A percentile compares a stretch with the other conserved stretches of the same genome.
phyloP scores from a whole-genome alignment of 208 protist genomes.

The Trichomonas tenax region DNA sequence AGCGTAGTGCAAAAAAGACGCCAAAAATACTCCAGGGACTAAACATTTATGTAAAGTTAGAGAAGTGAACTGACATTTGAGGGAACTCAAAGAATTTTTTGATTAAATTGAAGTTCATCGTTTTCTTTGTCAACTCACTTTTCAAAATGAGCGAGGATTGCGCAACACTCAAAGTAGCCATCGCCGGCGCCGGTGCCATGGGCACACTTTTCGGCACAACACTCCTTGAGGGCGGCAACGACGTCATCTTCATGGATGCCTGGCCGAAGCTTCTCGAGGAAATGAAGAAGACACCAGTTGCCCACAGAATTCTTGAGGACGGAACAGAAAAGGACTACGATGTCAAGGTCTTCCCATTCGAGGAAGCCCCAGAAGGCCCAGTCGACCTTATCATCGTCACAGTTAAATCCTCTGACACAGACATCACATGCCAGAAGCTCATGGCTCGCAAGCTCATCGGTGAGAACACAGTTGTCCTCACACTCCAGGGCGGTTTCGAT shows the following conservation, averaged over 20 bases:
- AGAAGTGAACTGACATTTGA: too few species aligned
- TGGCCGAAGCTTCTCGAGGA: background rate
- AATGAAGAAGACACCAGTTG: background rate
- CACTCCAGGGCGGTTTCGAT: background rate
- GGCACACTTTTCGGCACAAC: background rate
- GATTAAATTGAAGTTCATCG: background rate
- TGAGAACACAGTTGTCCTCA: background rate
- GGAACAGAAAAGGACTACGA: background rate
- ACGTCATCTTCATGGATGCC: background rate
- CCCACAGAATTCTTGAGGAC: background rate
- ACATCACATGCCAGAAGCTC: background rate
- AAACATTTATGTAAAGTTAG: too few species aligned
- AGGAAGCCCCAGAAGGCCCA: background rate
- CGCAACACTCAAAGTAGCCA: background rate
- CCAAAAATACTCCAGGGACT: too few species aligned
- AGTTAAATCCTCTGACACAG: background rate
- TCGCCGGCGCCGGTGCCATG: background rate
- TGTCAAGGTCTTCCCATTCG: background rate
- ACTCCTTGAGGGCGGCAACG: background rate
- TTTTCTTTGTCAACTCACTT: background rate
- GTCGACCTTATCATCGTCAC: background rate
- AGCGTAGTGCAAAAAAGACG: too few species aligned
- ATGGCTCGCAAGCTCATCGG: background rate
- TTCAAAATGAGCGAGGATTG: background rate
- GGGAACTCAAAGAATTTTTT: too few species aligned